Evolutionary conservation across 768 basidiomycete genomes (phyloP), one percentile per base, ranked within the genome.

Genomic region (Podaxis mareebaensis): DNA sequence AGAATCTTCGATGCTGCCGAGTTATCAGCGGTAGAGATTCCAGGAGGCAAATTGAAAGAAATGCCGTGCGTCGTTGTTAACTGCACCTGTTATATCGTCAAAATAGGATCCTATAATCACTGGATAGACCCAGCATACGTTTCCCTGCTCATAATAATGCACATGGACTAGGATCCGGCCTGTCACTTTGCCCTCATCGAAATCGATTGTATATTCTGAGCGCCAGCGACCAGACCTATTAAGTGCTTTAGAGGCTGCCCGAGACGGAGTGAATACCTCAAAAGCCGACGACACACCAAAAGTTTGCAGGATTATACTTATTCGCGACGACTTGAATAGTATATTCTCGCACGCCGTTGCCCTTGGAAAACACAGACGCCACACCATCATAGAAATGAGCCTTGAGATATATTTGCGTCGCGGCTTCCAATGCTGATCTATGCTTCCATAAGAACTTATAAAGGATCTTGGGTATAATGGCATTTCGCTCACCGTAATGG

Each of bases 131-230:
- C 28, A 4, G 68, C 87, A 56, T 60, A 96, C 94, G 72, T 96
- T 96, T 67, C 96, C 96, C 72, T 97, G 94, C 74, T 99, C 97
- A 71, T 96, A 99, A 71, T 99, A 99, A 74, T 99, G 97, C 12
- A 98, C 89, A 69, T 95, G 92, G 49, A 92, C 84, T 7, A 89
- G 79, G 15, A 97, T 85, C 68, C 79, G 85, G 0, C 95, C 95
- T n/a, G 76, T 74, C 4, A 97, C 79, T 63, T 76, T 81, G 58
- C 84, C 83, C 44, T 83, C 78, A 17, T 80, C 83, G 42, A 92
- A 73, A 72, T 96, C 87, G 54, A 97, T 79, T 8, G 78, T 72
- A 73, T 97, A 99, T 67, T 89, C 83, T 5, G 95, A 95, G 42
- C 96, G 85, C 96, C 96, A 99, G 72, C 95, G 82, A 38, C 96